Conservation (phyloP, 75 land plant species). For the Isoetes taiwanensis region DNA sequence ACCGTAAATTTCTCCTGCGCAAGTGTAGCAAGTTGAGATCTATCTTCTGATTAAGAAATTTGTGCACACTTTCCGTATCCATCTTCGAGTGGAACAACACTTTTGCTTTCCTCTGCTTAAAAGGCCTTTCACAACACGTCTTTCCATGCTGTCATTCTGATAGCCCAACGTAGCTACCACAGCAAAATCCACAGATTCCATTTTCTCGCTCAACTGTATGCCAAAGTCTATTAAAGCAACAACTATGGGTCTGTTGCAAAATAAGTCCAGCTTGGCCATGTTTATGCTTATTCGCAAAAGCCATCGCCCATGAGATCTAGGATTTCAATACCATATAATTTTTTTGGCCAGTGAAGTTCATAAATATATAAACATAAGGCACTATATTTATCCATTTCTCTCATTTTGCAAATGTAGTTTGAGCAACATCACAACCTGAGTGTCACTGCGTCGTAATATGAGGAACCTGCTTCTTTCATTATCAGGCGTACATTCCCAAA, state of each 20-base stretch:
- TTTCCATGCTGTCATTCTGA: conserved; percentile 23
- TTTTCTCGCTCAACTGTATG: conserved; percentile 49
- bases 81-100: conserved; percentile 65
- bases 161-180: no score
- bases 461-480: no score
- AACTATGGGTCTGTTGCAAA: conserved; percentile 83
- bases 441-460: no score
- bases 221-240: conserved; percentile 92
- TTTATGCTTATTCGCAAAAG: conserved; percentile 69
- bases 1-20: conserved; percentile 90
- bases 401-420: no score
- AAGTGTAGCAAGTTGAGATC: conserved; percentile 77
- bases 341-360: no score
- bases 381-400: no score
- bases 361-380: no score
- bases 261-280: conserved; percentile 91
- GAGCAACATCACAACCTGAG: no score
- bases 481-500: no score
- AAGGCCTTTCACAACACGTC: conserved; percentile 55
- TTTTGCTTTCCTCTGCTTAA: conserved; percentile 77
- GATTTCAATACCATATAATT: no score
- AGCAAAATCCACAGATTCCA: conserved; percentile 10
- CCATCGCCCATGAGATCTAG: no score
- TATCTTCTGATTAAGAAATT: conserved; percentile 83
- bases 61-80: conserved; percentile 74